A percentile compares a stretch with the other conserved stretches of the same genome.
Conservation (phyloP, 768 basidiomycete species). For the Russula lepida region DNA sequence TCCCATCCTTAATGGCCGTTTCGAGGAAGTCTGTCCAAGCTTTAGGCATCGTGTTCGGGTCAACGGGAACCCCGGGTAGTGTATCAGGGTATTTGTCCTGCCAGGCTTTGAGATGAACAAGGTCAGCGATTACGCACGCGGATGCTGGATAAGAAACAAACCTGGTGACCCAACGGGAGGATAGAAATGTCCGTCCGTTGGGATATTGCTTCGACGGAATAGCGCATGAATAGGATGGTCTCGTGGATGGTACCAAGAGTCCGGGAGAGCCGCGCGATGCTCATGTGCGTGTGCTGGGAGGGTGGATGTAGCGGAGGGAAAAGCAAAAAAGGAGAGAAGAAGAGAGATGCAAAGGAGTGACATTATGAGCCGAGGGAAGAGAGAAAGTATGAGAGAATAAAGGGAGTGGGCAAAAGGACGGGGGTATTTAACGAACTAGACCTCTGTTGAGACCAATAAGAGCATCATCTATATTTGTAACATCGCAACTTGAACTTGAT, state of each 20-base stretch:
- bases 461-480: too few relatives aligned
- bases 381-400: not conserved
- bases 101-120: slow-evolving; percentile 42
- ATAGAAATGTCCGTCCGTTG: slow-evolving; percentile 22
- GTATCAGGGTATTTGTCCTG: slow-evolving; percentile 45
- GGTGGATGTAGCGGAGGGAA: not conserved
- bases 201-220: slow-evolving; percentile 43
- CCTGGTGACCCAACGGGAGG: slow-evolving; percentile 26
- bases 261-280: slow-evolving; percentile 24
- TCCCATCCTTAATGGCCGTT: slow-evolving; percentile 46
- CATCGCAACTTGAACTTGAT: too few relatives aligned
- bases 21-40: slow-evolving; percentile 68
- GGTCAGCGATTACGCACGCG: not conserved
- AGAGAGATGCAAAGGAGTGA: not conserved
- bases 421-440: not conserved
- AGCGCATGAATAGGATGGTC: slow-evolving; percentile 54
- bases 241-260: slow-evolving; percentile 51
- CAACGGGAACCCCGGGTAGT: slow-evolving; percentile 30
- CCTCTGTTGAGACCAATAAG: not conserved
- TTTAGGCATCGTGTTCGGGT: slow-evolving; percentile 45
- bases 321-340: slow-evolving; percentile 20
- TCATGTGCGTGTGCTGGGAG: slow-evolving; percentile 23
- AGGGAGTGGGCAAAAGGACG: not conserved
- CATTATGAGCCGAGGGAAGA: not conserved
- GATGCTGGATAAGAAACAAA: slow-evolving; percentile 26